Base-by-base conservation (phyloP, 2,329 filamentous ascomycete species). In the Exophiala sp. region DNA sequence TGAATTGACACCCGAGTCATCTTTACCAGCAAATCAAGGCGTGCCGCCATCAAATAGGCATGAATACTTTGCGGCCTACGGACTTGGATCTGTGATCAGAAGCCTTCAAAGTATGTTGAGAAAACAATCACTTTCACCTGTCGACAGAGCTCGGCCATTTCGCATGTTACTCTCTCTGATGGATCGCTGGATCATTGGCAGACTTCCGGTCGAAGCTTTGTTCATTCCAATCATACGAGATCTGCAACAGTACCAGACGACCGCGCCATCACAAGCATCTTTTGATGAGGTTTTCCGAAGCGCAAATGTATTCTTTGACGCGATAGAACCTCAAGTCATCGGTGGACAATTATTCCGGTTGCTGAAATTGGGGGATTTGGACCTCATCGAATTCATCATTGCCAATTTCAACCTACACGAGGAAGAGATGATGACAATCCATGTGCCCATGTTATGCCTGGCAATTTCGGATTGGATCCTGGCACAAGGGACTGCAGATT, bases 181-280 rank as follows among this genome's bases (percentile, higher is more conserved):
- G 94, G 94, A 99, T 71, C 85, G 91, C 54, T 97, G 91, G 91
- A 94, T 99, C 69, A 92, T 99, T 61, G 94, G 94, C 29, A 90
- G 90, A 1, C 78, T 92, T 14, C 85, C 99, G 43, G 87, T 97
- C 1, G 89, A 91, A 0, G 86, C 90, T 57, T 82, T 97, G 11
- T 97, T 99, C 66, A 76, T 96, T 11, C 88, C 91, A 3, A 85
- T 92, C 21, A 82, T 99, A 63, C 81, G 86, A 66, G 95, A 87
- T 63, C 86, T 95, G 35, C 84, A 86, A 61, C 75, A 78, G 42
- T 97, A 91, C 72, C 86, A 91, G 69, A 73, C 76, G 21, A 76
- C 75, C 47, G 83, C 87, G 9, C 71, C 79, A 1, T 79, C 79
- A n/a, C 87, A 86, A 65, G 72, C 80, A 5, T 84, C 92, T 54